Evolutionary conservation across 2,329 filamentous ascomycete species (phyloP).

Genomic region (Colletotrichum lindemuthianum): DNA sequence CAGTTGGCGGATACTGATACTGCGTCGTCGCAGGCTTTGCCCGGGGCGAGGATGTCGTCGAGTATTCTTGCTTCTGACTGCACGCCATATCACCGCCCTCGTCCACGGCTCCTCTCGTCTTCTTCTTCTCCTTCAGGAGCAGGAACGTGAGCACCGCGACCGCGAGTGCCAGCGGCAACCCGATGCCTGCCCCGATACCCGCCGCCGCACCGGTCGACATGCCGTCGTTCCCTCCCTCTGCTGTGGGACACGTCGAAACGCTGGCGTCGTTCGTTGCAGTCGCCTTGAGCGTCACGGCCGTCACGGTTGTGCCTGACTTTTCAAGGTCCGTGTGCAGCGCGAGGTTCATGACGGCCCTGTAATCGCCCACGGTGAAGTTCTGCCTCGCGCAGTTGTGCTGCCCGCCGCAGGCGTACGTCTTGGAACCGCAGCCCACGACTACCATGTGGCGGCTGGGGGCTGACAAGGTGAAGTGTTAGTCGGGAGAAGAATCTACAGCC

Average conservation of each 20-base stretch:
- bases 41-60: not conserved
- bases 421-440: conserved; percentile 9
- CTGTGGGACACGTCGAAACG: not conserved
- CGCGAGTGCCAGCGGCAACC: conserved; percentile 21
- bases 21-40: conserved; percentile 8
- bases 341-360: conserved; percentile 22
- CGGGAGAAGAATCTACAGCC: not conserved
- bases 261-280: not conserved
- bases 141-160: conserved; percentile 15
- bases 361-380: conserved; percentile 17
- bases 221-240: not conserved
- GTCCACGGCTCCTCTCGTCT: conserved; percentile 3
- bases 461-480: not conserved
- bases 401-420: conserved; percentile 12
- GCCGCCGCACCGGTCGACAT: conserved; percentile 28
- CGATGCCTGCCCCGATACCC: conserved; percentile 29
- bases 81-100: not conserved
- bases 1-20: not conserved
- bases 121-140: conserved; percentile 32
- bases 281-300: not conserved
- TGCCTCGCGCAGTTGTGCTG: conserved; percentile 20
- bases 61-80: conserved; percentile 3
- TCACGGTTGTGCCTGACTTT: not conserved
- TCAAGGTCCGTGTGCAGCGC: conserved; percentile 19
- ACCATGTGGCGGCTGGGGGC: not conserved